phyloP scores from a whole-genome alignment of 1,284 basidiomycete species.

The Rhodotorula sp. region DNA sequence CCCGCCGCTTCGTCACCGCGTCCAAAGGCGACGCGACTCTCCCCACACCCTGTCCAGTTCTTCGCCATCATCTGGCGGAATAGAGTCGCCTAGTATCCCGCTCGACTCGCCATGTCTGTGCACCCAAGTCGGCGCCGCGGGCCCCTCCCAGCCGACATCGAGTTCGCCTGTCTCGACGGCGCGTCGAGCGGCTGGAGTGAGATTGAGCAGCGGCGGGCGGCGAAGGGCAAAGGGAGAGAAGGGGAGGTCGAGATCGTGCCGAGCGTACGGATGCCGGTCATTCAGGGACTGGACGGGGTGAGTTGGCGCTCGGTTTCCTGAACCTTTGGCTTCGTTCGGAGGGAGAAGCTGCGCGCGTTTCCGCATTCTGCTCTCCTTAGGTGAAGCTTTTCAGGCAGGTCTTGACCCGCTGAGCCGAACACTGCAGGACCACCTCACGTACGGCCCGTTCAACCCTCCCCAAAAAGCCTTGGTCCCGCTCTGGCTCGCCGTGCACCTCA shows the following conservation, averaged over 20 bases:
- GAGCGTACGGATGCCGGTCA: conserved; percentile 24
- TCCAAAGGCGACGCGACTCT: not conserved
- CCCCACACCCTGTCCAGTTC: not conserved
- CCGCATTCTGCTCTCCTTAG: too few species aligned
- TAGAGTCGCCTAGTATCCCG: too few species aligned
- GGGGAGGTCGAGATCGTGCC: conserved; percentile 38
- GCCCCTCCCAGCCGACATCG: conserved; percentile 33
- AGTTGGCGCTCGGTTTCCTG: not conserved
- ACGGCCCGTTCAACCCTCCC: conserved; percentile 89
- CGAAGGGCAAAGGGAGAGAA: not conserved
- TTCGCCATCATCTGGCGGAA: too few species aligned
- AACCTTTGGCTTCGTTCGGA: not conserved
- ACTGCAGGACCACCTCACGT: conserved; percentile 48
- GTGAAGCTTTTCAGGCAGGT: not conserved
- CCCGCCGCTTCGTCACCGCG: too few species aligned
- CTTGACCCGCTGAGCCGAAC: not conserved
- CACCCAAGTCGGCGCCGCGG: conserved; percentile 22
- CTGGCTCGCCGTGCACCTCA: conserved; percentile 92
- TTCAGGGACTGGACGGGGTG: conserved; percentile 35
- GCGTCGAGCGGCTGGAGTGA: conserved; percentile 11
- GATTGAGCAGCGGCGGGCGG: conserved; percentile 7
- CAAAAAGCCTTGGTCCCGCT: conserved; percentile 77
- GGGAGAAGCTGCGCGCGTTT: not conserved
- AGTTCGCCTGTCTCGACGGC: conserved; percentile 34
- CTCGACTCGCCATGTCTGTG: conserved; percentile 23